A percentile compares a stretch with the other conserved stretches of the same genome.
Evolutionary conservation across 2,329 filamentous ascomycete species (phyloP).

Genomic region (Aspergillus sergii): DNA sequence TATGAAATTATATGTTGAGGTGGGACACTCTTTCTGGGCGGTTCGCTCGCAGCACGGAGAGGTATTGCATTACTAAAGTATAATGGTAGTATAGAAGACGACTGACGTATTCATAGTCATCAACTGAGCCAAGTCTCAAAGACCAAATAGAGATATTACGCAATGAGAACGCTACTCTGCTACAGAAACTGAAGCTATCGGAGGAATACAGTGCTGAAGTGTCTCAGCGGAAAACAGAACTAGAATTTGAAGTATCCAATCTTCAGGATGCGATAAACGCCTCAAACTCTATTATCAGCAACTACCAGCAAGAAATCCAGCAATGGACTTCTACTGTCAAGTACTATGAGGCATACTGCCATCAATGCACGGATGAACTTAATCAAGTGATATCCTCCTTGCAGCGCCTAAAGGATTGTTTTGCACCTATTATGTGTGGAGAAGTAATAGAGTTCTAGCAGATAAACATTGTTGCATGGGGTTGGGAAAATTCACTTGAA

Average conservation of each 20-base stretch:
- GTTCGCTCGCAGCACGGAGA: too few species aligned
- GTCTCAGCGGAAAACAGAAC: not conserved
- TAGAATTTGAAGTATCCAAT: not conserved
- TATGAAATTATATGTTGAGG: too few species aligned
- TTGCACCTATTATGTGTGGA: not conserved
- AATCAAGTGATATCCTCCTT: not conserved
- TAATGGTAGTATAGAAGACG: too few species aligned
- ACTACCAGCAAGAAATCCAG: not conserved
- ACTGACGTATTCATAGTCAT: too few species aligned
- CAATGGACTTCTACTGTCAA: not conserved
- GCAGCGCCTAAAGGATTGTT: not conserved
- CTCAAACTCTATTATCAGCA: not conserved
- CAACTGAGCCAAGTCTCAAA: not conserved
- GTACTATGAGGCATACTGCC: not conserved
- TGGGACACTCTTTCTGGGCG: too few species aligned
- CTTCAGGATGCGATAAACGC: slow-evolving; percentile 10
- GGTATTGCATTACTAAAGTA: too few species aligned
- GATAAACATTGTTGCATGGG: too few species aligned
- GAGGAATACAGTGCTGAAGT: not conserved
- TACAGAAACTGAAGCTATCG: not conserved
- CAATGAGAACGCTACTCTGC: not conserved
- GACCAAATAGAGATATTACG: not conserved
- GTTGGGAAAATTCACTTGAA: too few species aligned
- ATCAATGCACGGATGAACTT: not conserved
- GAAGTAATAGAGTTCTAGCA: too few species aligned